Conservation (phyloP, 2,329 filamentous ascomycete species). For the Clathrospora elynae region DNA sequence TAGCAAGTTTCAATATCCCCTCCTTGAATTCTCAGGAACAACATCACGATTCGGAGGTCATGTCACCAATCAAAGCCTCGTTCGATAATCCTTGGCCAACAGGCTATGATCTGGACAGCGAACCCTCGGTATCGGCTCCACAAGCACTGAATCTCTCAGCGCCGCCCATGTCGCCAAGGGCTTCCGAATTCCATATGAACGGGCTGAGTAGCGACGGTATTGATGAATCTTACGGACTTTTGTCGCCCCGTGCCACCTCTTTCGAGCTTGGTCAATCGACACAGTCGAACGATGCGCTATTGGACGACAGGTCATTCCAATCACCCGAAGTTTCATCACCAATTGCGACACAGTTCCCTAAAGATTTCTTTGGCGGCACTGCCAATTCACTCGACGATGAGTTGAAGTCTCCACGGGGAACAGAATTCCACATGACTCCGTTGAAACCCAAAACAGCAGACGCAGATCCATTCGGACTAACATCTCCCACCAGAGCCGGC, state of each 20-base stretch:
- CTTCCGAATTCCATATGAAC: conserved; percentile 29
- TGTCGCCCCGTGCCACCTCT: conserved; percentile 27
- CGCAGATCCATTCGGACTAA: conserved; percentile 46
- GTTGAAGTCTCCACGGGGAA: conserved; percentile 41
- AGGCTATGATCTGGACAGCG: conserved; percentile 28
- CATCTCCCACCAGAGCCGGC: conserved; percentile 51
- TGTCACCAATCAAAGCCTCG: conserved; percentile 38
- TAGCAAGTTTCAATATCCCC: conserved; percentile 18
- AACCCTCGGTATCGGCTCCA: conserved; percentile 14
- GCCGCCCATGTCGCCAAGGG: conserved; percentile 33
- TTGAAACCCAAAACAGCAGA: conserved; percentile 40
- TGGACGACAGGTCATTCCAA: conserved; percentile 2
- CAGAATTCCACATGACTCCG: conserved; percentile 48
- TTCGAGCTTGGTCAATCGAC: conserved; percentile 19
- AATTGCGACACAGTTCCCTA: conserved; percentile 45
- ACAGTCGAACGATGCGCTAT: background rate
- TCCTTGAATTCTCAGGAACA: conserved; percentile 23
- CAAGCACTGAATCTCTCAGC: conserved; percentile 15
- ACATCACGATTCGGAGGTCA: conserved; percentile 25
- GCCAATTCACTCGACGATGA: conserved; percentile 46
- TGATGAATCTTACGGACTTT: conserved; percentile 25
- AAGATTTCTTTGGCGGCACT: conserved; percentile 32
- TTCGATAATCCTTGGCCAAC: conserved; percentile 41
- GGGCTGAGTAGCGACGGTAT: conserved; percentile 8
- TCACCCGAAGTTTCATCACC: conserved; percentile 46